These are phyloP conservation scores for Leucogyrophana mollusca DNA, from an alignment of 768 basidiomycete genomes.

Conservation along the genomic window DNA sequence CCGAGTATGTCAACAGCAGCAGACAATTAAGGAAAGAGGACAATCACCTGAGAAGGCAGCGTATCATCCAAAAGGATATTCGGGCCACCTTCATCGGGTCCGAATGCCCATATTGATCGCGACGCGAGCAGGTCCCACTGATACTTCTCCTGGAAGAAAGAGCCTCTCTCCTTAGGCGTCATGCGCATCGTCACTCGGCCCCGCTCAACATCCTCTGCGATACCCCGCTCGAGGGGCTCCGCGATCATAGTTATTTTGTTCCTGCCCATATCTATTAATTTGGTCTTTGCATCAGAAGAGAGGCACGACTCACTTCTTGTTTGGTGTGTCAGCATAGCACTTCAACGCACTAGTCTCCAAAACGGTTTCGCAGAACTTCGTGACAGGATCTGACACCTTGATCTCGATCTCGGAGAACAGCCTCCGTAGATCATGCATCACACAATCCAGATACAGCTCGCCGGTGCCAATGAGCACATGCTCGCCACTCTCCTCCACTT, in stretches of 20 bases:
- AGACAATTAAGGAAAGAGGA: neutral
- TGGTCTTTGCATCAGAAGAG: conserved; percentile 7
- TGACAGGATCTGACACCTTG: conserved; percentile 99
- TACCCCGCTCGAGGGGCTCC: conserved; percentile 92
- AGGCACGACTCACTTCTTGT: conserved; percentile 91
- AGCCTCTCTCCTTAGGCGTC: conserved; percentile 92
- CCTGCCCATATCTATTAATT: conserved; percentile 41
- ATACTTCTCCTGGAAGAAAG: conserved; percentile 95
- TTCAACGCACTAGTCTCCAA: conserved; percentile 96
- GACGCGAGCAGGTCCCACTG: conserved; percentile 98
- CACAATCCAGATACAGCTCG: conserved; percentile 94
- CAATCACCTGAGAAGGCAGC: conserved; percentile 64
- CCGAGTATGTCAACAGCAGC: conserved; percentile 4
- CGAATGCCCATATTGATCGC: conserved; percentile 99
- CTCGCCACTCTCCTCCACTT: conserved; percentile 98
- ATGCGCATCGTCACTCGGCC: conserved; percentile 93
- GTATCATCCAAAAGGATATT: conserved; percentile 96
- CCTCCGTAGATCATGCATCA: conserved; percentile 91
- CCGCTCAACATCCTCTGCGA: conserved; percentile 94
- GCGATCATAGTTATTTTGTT: conserved; percentile 99
- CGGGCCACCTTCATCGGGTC: conserved; percentile 92
- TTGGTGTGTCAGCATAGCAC: conserved; percentile 98
- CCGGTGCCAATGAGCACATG: conserved; percentile 97
- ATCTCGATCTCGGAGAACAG: conserved; percentile 98
- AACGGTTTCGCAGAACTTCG: conserved; percentile 97